Evolutionary conservation across 768 basidiomycete species (phyloP).

Genomic region (Calocybe gangraenosa): DNA sequence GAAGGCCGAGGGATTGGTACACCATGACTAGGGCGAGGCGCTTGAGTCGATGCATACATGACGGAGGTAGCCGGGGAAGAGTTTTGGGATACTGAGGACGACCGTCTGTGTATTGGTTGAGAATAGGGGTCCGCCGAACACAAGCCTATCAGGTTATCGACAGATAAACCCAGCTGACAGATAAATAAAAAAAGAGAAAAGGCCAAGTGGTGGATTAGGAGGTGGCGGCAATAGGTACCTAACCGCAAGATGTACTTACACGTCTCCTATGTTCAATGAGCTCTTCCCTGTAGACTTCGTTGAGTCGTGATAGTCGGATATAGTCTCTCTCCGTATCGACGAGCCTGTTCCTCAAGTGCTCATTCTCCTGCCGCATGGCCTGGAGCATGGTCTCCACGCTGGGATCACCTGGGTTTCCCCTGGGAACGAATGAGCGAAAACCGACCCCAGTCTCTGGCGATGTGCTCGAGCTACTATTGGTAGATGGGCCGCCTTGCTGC

Average conservation of each 20-base stretch:
- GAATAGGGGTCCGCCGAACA: constrained; percentile 62
- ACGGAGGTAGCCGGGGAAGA: constrained; percentile 49
- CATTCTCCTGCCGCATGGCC: constrained; percentile 77
- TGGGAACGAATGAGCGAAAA: constrained; percentile 24
- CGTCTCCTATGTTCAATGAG: constrained; percentile 71
- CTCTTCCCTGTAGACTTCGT: constrained; percentile 84
- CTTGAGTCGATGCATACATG: constrained; percentile 27
- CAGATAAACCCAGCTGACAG: constrained; percentile 62
- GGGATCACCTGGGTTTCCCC: constrained; percentile 29
- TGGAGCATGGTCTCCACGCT: constrained; percentile 62
- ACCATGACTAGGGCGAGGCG: constrained; percentile 39
- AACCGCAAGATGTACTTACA: constrained; percentile 41
- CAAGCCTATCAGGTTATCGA: constrained; percentile 77
- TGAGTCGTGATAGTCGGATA: constrained; percentile 66
- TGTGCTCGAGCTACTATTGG: constrained; percentile 19
- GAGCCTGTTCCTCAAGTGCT: constrained; percentile 59
- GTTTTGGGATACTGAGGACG: constrained; percentile 33
- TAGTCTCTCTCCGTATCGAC: constrained; percentile 77
- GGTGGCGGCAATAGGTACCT: constrained; percentile 4
- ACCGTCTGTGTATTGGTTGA: constrained; percentile 65
- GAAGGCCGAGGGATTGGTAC: constrained; percentile 76
- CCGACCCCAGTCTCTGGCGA: constrained; percentile 31
- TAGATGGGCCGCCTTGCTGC: constrained; percentile 36
- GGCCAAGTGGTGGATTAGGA: constrained; percentile 1
- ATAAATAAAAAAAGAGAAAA: neutral